These are phyloP conservation scores for Pisolithus orientalis DNA, from an alignment of 768 basidiomycete species.

Conservation along the genomic window DNA sequence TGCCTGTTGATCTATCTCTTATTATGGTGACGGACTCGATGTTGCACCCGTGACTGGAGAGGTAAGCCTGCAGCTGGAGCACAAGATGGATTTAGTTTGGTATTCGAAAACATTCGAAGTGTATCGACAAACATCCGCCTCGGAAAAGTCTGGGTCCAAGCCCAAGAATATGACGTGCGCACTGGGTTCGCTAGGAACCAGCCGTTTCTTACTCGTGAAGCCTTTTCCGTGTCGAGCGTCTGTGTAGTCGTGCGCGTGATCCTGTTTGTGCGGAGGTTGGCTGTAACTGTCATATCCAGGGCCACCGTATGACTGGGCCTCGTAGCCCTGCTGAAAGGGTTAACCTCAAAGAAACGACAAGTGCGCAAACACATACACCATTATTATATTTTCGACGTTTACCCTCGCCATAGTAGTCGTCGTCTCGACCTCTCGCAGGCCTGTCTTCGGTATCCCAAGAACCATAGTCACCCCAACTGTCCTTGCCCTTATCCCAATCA, in stretches of 20 bases:
- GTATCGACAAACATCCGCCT: constrained; percentile 76
- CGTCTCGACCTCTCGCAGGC: constrained; percentile 54
- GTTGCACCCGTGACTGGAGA: constrained; percentile 63
- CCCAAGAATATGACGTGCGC: constrained; percentile 95
- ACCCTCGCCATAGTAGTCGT: constrained; percentile 61
- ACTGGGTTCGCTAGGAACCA: constrained; percentile 79
- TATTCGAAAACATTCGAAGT: constrained; percentile 30
- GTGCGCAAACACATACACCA: constrained; percentile 44
- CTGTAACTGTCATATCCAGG: constrained; percentile 34
- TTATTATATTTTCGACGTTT: constrained; percentile 78
- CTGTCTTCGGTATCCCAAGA: constrained; percentile 34
- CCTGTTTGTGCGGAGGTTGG: constrained; percentile 25
- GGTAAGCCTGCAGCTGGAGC: constrained; percentile 71
- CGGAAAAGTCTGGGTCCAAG: constrained; percentile 85
- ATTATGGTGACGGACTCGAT: constrained; percentile 92
- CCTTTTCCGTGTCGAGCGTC: constrained; percentile 42
- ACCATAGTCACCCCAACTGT: constrained; percentile 42
- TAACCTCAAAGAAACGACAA: constrained; percentile 1
- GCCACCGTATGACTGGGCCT: constrained; percentile 47
- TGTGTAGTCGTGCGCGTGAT: constrained; percentile 39
- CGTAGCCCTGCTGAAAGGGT: constrained; percentile 41
- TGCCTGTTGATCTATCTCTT: constrained; percentile 94
- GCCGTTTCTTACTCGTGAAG: constrained; percentile 62
- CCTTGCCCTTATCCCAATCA: constrained; percentile 84
- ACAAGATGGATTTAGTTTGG: constrained; percentile 30